Percentiles rank a stretch among this genome's conserved stretches.
Conservation (phyloP, 352 stramenopile genomes). For the Pythium brassicae region DNA sequence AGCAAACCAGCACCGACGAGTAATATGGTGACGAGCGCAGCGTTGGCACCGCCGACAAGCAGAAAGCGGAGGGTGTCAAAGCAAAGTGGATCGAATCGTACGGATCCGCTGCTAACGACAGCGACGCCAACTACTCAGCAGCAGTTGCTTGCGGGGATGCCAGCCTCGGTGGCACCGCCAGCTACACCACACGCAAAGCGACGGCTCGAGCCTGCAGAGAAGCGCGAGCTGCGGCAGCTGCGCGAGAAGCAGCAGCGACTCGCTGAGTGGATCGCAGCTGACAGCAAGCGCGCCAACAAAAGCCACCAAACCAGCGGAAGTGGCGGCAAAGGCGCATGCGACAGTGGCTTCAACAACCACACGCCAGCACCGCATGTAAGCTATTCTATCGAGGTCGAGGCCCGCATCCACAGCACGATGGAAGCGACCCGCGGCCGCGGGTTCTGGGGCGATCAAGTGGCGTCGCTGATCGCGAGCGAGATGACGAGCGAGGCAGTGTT, state of each 20-base stretch:
- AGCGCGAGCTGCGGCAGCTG: conserved; percentile 11
- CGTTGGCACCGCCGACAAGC: not conserved
- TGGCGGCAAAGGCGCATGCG: not conserved
- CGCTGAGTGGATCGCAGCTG: conserved; percentile 7
- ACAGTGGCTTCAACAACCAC: not conserved
- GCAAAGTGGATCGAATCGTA: not conserved
- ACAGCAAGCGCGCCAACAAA: conserved; percentile 9
- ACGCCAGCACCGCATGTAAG: not conserved
- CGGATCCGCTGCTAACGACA: not conserved
- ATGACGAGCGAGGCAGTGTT: conserved; percentile 58
- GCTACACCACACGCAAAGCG: conserved; percentile 1
- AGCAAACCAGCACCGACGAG: not conserved
- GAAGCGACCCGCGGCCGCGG: conserved; percentile 12
- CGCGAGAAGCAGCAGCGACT: conserved; percentile 10
- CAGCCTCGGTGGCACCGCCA: not conserved
- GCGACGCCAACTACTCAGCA: not conserved
- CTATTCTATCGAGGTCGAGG: conserved; percentile 37
- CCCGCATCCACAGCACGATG: conserved; percentile 29
- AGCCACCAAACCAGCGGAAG: too few species aligned
- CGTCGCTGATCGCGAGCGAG: conserved; percentile 43
- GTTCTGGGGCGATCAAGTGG: conserved; percentile 41
- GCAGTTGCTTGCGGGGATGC: too few species aligned
- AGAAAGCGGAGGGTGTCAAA: not conserved
- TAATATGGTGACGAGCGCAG: not conserved
- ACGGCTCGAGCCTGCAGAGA: not conserved